phyloP scores from a whole-genome alignment of 2,329 filamentous ascomycete species.

The Blastomyces parvus region DNA sequence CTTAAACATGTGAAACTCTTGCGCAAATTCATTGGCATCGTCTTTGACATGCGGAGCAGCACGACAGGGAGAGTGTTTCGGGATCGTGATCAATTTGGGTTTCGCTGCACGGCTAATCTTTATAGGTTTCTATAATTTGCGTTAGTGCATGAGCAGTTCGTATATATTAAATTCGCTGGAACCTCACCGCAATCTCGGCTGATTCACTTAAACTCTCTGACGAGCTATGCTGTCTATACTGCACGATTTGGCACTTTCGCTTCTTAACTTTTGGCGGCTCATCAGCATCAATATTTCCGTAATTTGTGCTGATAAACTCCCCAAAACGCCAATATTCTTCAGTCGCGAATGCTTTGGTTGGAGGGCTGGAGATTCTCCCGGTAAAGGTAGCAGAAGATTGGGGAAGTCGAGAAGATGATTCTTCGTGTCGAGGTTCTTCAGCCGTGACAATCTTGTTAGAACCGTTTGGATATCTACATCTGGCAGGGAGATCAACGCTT shows the following conservation, averaged over 20 bases:
- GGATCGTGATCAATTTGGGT: conserved; percentile 1
- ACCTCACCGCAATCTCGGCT: neutral
- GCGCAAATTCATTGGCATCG: neutral
- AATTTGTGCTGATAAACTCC: conserved; percentile 2
- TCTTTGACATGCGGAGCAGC: neutral
- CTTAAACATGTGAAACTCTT: neutral
- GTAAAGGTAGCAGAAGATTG: neutral
- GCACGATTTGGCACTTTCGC: conserved; percentile 5
- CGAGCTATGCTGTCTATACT: neutral
- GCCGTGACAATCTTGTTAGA: neutral
- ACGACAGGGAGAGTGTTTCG: neutral
- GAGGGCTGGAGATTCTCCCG: neutral
- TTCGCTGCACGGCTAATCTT: neutral
- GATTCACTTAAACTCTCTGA: neutral
- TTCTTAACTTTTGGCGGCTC: neutral
- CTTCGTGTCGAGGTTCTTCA: neutral
- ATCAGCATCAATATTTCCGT: neutral
- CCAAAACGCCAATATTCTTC: conserved; percentile 5
- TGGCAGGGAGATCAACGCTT: neutral
- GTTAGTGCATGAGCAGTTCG: neutral
- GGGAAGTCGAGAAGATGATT: neutral
- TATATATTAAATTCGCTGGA: neutral
- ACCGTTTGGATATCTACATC: neutral
- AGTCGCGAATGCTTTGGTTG: neutral
- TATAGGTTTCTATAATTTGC: neutral